Percentiles rank a stretch among this genome's conserved stretches.
Evolutionary conservation across 139 green algal species (phyloP).

Genomic region (Tetratostichococcus sp.): DNA sequence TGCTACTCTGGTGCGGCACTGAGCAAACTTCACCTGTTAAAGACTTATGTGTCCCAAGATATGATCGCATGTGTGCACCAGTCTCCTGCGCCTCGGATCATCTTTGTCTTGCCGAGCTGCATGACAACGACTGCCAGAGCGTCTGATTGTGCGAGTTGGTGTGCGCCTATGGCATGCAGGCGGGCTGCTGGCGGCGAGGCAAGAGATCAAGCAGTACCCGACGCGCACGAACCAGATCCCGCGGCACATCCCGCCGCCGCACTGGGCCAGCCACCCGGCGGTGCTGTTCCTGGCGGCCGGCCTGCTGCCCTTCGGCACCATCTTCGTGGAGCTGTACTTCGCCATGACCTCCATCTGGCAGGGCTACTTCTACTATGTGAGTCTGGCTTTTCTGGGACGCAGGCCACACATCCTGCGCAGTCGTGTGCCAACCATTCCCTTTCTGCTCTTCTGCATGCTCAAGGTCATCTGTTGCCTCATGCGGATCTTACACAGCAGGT

Average conservation of each 20-base stretch:
- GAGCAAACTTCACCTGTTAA: too few species aligned
- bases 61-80: too few species aligned
- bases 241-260: conserved; percentile 83
- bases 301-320: conserved; percentile 91
- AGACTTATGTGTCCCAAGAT: too few species aligned
- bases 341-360: conserved; percentile 90
- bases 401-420: too few species aligned
- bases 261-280: conserved; percentile 68
- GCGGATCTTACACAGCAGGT: too few species aligned
- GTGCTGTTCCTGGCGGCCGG: conserved; percentile 83
- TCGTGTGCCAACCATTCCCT: too few species aligned
- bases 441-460: conserved; percentile 19
- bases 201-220: conserved; percentile 59
- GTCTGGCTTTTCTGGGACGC: conserved; percentile 26
- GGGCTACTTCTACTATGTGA: conserved; percentile 89
- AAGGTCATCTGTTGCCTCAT: too few species aligned
- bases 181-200: conserved; percentile 41
- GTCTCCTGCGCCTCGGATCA: too few species aligned
- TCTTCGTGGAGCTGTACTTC: conserved; percentile 98
- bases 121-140: too few species aligned
- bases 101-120: too few species aligned
- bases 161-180: conserved; percentile 19
- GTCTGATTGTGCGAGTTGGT: too few species aligned
- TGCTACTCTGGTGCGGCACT: conserved; percentile 35
- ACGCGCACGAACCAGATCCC: conserved; percentile 91